A percentile compares a stretch with the other conserved stretches of the same genome.
Conservation (phyloP, 225 moss, liverwort and hornwort species). For the Takakia lepidozioides region DNA sequence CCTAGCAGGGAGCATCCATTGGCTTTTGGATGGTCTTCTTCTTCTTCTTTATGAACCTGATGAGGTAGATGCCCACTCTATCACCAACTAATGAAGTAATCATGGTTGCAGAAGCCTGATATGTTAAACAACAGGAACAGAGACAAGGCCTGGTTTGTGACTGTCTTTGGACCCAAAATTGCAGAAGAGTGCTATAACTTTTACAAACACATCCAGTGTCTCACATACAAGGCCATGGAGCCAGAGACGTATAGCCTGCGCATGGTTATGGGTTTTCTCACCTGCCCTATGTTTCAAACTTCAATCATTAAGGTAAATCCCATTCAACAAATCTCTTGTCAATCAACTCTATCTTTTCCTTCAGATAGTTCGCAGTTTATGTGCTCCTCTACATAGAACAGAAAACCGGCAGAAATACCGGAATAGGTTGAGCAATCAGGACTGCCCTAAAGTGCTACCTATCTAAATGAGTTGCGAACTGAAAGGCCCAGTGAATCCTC, state of each 20-base stretch:
- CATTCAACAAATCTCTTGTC: too few relatives aligned
- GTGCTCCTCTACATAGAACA: too few relatives aligned
- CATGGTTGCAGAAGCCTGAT: conserved; percentile 3
- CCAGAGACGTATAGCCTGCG: conserved; percentile 44
- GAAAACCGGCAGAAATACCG: too few relatives aligned
- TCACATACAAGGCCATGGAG: conserved; percentile 33
- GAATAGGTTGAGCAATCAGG: too few relatives aligned
- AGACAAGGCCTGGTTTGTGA: conserved; percentile 60
- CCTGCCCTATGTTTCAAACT: conserved; percentile 62
- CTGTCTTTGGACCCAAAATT: conserved; percentile 57
- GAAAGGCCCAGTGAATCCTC: too few relatives aligned
- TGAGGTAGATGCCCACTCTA: conserved; percentile 21
- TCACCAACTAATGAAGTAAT: conserved; percentile 19
- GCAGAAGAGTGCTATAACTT: conserved; percentile 50
- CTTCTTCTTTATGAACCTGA: not conserved
- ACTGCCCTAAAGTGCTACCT: too few relatives aligned
- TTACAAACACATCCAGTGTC: conserved; percentile 43
- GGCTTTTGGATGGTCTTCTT: not conserved
- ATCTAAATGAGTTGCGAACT: too few relatives aligned
- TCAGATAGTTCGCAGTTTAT: too few relatives aligned
- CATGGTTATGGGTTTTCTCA: conserved; percentile 54
- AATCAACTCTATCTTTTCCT: too few relatives aligned
- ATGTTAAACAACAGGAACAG: conserved; percentile 23
- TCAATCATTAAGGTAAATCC: conserved; percentile 19
- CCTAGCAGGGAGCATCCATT: not conserved